These are phyloP conservation scores for Claviceps paspali DNA, from an alignment of 2,329 filamentous ascomycete genomes.

Conservation along the genomic window DNA sequence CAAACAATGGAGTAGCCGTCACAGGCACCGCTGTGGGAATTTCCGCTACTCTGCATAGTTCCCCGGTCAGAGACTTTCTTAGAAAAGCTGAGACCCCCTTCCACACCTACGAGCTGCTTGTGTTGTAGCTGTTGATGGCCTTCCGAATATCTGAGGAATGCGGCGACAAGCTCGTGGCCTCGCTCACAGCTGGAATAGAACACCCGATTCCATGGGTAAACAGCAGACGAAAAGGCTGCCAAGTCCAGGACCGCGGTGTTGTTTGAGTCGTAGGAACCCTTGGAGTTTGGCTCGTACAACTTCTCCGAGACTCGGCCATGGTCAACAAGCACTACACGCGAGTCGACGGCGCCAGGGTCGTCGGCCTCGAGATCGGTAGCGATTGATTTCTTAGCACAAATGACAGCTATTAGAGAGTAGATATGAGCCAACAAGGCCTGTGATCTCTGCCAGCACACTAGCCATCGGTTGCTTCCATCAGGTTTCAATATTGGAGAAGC, in stretches of 20 bases:
- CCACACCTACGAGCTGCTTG: conserved; percentile 34
- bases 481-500: conserved; percentile 44
- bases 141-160: conserved; percentile 33
- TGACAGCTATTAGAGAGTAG: conserved; percentile 61
- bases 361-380: conserved; percentile 40
- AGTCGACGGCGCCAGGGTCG: conserved; percentile 57
- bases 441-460: conserved; percentile 46
- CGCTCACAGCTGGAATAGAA: conserved; percentile 52
- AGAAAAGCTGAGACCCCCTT: conserved; percentile 34
- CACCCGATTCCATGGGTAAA: conserved; percentile 46
- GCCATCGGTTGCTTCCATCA: conserved; percentile 21
- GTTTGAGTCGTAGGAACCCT: conserved; percentile 25
- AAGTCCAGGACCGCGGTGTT: conserved; percentile 34
- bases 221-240: conserved; percentile 33
- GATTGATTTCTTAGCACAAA: conserved; percentile 48
- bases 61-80: not conserved
- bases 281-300: conserved; percentile 18
- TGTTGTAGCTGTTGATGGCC: conserved; percentile 30
- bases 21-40: conserved; percentile 1
- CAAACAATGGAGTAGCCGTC: conserved; percentile 36
- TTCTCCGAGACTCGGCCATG: conserved; percentile 25
- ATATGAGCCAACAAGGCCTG: conserved; percentile 62
- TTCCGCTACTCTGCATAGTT: not conserved
- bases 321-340: conserved; percentile 58
- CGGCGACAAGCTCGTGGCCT: conserved; percentile 41